Evolutionary conservation across 176 grass and related monocot genomes (phyloP), one percentile per base, ranked within the genome.

Genomic region (Musa acuminata): DNA sequence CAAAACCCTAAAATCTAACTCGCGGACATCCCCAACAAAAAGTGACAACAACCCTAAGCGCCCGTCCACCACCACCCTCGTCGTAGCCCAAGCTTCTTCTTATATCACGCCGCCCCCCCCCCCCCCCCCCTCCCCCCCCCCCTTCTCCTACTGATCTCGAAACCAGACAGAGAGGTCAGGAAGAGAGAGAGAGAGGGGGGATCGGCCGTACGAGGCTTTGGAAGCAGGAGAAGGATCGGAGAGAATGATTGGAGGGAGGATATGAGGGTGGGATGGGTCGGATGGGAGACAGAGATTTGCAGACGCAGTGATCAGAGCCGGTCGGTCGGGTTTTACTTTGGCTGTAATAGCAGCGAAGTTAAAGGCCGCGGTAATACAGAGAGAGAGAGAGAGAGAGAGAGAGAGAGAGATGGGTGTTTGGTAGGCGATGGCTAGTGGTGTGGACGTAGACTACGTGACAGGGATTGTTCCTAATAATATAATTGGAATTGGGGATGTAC

Each of bases 161-260:
- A 0, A 35, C 29, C 29, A 59, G 14, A 13, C 66, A 13, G 66
- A 69, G 66, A 35, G 29, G 29, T 35, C 29, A 35, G 29, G 3
- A 35, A 17, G 76, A 79, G 58, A 53, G 12, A 50, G 23, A 1
- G 49, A n/a, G n/a, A n/a, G n/a, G 64, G 52, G 55, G 35, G n/a
- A 25, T 20, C 35, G 75, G 16, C 58, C 43, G 67, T 70, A 51
- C 35, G 10, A 65, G 25, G 23, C 5, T 65, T 13, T 5, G 64
- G 78, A 85, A 67, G 55, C 63, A 71, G 71, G 64, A 84, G 82
- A 79, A 79, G 79, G 72, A 81, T 81, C 75, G 72, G 52, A 78
- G 67, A 64, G 77, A 77, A 85, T 51, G 67, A 70, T 70, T 70
- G 67, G 67, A 17, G 67, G 57, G 57, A n/a, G 67, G 35, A 70